phyloP scores from a whole-genome alignment of 1,139 yeast genomes.

The Kodamaea fungicola region DNA sequence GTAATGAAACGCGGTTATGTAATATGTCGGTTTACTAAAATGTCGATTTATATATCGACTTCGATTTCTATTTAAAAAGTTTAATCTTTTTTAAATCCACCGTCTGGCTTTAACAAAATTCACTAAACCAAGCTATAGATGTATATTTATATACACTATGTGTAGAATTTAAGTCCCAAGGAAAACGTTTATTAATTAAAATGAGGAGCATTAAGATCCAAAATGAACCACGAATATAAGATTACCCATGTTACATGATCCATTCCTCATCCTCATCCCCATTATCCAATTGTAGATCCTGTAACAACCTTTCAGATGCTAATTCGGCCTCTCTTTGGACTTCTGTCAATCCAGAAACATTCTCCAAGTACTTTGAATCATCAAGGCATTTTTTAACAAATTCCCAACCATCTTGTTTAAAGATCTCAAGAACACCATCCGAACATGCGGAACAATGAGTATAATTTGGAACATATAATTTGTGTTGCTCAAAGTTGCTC shows the following conservation, averaged over 20 bases:
- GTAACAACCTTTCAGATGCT: slow-evolving; percentile 40
- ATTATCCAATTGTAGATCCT: slow-evolving; percentile 33
- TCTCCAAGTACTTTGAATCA: slow-evolving; percentile 64
- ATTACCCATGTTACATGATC: slow-evolving; percentile 9
- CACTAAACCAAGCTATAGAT: no score
- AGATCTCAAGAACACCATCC: slow-evolving; percentile 47
- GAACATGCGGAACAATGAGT: slow-evolving; percentile 87
- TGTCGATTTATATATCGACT: no score
- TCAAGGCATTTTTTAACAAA: slow-evolving; percentile 70
- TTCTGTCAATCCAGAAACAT: slow-evolving; percentile 69
- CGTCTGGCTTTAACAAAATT: no score
- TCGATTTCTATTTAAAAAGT: no score
- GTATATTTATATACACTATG: no score
- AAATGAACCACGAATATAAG: no score
- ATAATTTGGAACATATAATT: slow-evolving; percentile 69
- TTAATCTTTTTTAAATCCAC: no score
- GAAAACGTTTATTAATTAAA: no score
- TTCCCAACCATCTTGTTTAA: slow-evolving; percentile 63
- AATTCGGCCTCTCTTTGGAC: slow-evolving; percentile 73
- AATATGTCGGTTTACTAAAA: no score
- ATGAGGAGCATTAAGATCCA: no score
- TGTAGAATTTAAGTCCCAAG: no score
- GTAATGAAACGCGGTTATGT: no score
- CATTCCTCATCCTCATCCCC: slow-evolving; percentile 27
- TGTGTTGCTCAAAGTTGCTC: slow-evolving; percentile 58